Conservation (phyloP, 768 basidiomycete species). For the Hericium rajendrae region DNA sequence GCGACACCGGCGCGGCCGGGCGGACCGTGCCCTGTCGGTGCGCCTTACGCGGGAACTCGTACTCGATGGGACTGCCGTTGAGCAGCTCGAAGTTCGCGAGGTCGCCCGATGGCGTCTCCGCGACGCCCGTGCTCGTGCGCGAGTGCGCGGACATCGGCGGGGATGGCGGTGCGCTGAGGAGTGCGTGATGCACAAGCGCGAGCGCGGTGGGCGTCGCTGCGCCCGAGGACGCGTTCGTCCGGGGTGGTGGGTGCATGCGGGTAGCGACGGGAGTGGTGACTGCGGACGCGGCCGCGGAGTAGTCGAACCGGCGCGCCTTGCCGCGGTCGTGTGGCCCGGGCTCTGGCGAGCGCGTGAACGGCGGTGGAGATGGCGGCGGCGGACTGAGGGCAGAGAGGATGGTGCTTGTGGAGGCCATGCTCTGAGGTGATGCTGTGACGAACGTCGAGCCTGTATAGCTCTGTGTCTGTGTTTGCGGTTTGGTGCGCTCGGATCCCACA, state of each 20-base stretch:
- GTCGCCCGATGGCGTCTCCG: conserved; percentile 16
- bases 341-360: not conserved
- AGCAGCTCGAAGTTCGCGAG: conserved; percentile 14
- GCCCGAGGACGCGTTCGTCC: not conserved
- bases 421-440: too few relatives aligned
- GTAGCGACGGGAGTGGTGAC: not conserved
- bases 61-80: conserved; percentile 10
- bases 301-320: not conserved
- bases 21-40: not conserved
- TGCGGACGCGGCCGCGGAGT: not conserved
- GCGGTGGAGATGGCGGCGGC: not conserved
- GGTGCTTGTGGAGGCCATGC: too few relatives aligned
- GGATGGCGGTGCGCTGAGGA: not conserved
- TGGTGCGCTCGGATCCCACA: not conserved
- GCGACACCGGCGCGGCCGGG: not conserved
- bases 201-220: not conserved
- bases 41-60: not conserved
- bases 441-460: too few relatives aligned
- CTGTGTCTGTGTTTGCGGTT: not conserved
- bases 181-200: not conserved
- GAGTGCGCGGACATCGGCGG: conserved; percentile 8
- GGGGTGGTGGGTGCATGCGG: not conserved
- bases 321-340: not conserved
- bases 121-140: conserved; percentile 4
- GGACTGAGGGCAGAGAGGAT: too few relatives aligned